These are phyloP conservation scores for Pouteria campechiana DNA, from an alignment of 179 eudicot species.

Conservation along the genomic window DNA sequence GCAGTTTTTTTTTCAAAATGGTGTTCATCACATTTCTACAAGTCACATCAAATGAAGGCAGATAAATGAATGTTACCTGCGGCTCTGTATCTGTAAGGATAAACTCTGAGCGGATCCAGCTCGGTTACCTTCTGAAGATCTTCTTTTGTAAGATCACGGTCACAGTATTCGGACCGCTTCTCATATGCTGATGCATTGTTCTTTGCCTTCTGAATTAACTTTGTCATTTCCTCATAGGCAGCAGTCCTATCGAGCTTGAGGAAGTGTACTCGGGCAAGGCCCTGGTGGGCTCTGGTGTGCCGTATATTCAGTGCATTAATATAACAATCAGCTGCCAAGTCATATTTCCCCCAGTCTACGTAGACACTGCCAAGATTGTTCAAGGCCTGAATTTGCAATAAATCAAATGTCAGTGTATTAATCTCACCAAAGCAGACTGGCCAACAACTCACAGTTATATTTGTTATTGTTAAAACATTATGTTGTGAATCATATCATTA, in stretches of 20 bases:
- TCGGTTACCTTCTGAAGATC: constrained; percentile 91
- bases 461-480: too few relatives aligned
- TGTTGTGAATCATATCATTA: too few relatives aligned
- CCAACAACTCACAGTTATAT: too few relatives aligned
- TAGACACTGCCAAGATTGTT: constrained; percentile 99
- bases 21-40: too few relatives aligned
- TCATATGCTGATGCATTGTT: constrained; percentile 97
- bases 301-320: constrained; percentile 89
- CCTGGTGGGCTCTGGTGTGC: constrained; percentile 98
- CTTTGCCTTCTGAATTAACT: constrained; percentile 73
- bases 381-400: constrained; percentile 91
- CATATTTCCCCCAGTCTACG: constrained; percentile 79
- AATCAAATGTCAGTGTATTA: too few relatives aligned
- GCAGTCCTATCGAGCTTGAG: constrained; percentile 63
- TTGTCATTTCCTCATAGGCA: constrained; percentile 88
- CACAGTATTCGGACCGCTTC: constrained; percentile 94
- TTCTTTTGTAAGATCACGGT: constrained; percentile 79
- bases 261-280: constrained; percentile 92
- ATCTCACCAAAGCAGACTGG: too few relatives aligned
- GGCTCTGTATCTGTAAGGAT: constrained; percentile 95
- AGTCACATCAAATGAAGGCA: neutral
- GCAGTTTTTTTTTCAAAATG: too few relatives aligned
- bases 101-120: constrained; percentile 89
- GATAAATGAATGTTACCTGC: constrained; percentile 60
- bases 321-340: constrained; percentile 92